Evolutionary conservation across 176 grass and related monocot species (phyloP).

Genomic region (Poa annua): DNA sequence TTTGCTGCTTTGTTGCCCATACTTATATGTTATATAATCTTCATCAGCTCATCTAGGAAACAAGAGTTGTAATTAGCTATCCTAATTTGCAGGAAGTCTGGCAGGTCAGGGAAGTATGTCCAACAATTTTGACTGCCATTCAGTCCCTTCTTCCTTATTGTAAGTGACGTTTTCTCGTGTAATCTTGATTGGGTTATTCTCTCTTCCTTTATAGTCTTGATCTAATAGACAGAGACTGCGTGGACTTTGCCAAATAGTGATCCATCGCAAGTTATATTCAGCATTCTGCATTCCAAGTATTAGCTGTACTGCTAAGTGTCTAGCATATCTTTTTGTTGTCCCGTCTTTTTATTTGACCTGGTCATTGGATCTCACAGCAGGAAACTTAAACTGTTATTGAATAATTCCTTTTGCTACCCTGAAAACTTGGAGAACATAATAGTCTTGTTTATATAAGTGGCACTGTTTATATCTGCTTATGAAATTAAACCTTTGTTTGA

Average conservation of each 20-base stretch:
- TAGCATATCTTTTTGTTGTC: constrained; percentile 15
- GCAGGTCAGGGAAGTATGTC: constrained; percentile 98
- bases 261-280: constrained; percentile 12
- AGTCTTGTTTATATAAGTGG: neutral
- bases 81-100: constrained; percentile 72
- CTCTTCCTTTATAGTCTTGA: constrained; percentile 22
- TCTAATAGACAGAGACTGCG: constrained; percentile 22
- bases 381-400: constrained; percentile 7
- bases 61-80: constrained; percentile 33
- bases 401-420: neutral
- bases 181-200: neutral
- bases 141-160: constrained; percentile 95
- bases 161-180: constrained; percentile 48
- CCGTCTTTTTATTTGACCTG: neutral
- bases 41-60: constrained; percentile 35
- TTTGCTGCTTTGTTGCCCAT: constrained; percentile 2
- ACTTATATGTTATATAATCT: constrained; percentile 20
- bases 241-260: constrained; percentile 18
- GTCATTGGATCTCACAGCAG: constrained; percentile 19
- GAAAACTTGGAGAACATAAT: constrained; percentile 21
- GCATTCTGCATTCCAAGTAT: neutral
- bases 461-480: neutral
- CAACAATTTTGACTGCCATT: constrained; percentile 81
- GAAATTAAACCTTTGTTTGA: constrained; percentile 8
- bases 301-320: neutral